phyloP scores from a whole-genome alignment of 805 yeast species.

The Ogataea philodendri region DNA sequence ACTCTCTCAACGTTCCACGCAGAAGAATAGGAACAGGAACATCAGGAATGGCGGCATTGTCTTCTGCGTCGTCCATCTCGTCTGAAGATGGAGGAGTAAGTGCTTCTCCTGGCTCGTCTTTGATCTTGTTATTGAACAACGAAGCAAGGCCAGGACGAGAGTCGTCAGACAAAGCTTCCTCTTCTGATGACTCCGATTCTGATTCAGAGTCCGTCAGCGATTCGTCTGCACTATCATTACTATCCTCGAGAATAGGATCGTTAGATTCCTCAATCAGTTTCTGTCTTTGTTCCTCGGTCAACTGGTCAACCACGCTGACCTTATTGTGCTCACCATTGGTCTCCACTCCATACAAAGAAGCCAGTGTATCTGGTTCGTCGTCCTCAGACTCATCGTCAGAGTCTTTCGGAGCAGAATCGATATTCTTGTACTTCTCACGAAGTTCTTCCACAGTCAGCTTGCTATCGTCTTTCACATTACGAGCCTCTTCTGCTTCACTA shows the following conservation, averaged over 20 bases:
- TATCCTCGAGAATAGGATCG: slow-evolving; percentile 27
- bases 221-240: slow-evolving; percentile 17
- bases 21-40: slow-evolving; percentile 76
- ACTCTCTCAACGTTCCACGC: slow-evolving; percentile 80
- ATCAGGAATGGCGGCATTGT: slow-evolving; percentile 48
- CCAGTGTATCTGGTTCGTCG: slow-evolving; percentile 24
- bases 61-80: slow-evolving; percentile 25
- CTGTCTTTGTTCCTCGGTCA: slow-evolving; percentile 28
- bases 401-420: slow-evolving; percentile 35
- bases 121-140: slow-evolving; percentile 35
- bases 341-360: slow-evolving; percentile 35
- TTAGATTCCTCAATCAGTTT: slow-evolving; percentile 17
- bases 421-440: slow-evolving; percentile 50
- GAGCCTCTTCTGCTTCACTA: slow-evolving; percentile 22
- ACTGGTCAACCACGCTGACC: slow-evolving; percentile 26
- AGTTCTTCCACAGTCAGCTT: slow-evolving; percentile 55
- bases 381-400: too few relatives aligned
- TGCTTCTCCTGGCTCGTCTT: slow-evolving; percentile 34
- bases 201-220: slow-evolving; percentile 22
- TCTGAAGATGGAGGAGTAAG: slow-evolving; percentile 39
- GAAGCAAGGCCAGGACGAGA: slow-evolving; percentile 34
- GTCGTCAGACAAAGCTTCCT: slow-evolving; percentile 14
- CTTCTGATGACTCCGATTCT: slow-evolving; percentile 22
- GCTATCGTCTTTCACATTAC: slow-evolving; percentile 40
- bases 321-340: slow-evolving; percentile 6